phyloP scores from a whole-genome alignment of 1,284 basidiomycete genomes.

The Rhodotorula sp. region DNA sequence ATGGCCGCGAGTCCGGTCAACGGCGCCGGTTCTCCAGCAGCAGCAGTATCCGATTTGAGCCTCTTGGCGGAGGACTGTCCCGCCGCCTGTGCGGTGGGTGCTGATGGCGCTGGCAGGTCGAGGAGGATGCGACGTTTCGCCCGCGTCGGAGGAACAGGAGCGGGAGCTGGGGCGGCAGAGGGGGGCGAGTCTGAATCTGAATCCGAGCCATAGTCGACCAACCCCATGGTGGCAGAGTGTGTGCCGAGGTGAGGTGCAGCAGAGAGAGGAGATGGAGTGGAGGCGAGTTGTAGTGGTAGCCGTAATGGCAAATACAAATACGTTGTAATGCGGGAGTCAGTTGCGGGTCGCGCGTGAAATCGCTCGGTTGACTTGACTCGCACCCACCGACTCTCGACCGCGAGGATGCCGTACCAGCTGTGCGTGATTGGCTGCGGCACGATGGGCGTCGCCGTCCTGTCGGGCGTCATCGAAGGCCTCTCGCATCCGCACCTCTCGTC shows the following conservation, averaged over 20 bases:
- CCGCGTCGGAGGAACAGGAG: background rate
- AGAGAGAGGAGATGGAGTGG: no score
- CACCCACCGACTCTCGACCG: background rate
- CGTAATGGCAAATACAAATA: no score
- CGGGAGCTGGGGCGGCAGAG: background rate
- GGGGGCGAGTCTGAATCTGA: constrained; percentile 16
- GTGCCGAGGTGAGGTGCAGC: no score
- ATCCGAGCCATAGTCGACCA: constrained; percentile 37
- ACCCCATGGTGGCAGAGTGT: background rate
- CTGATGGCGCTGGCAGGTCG: constrained; percentile 26
- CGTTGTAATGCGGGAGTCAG: no score
- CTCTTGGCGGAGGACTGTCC: no score
- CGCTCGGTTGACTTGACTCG: background rate
- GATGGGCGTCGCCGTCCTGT: constrained; percentile 95
- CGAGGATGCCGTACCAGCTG: constrained; percentile 42
- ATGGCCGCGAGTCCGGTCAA: constrained; percentile 35
- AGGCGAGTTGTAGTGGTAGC: no score
- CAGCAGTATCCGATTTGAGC: constrained; percentile 24
- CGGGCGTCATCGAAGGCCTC: constrained; percentile 77
- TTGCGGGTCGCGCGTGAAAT: no score
- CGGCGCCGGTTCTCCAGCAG: constrained; percentile 19
- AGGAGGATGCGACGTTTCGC: constrained; percentile 31
- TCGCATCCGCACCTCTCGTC: constrained; percentile 50
- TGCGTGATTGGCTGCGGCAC: constrained; percentile 81
- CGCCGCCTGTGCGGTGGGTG: background rate